Percentiles rank a stretch among this genome's conserved stretches.
Conservation (phyloP, 2,329 filamentous ascomycete species). For the Alternaria arborescens region DNA sequence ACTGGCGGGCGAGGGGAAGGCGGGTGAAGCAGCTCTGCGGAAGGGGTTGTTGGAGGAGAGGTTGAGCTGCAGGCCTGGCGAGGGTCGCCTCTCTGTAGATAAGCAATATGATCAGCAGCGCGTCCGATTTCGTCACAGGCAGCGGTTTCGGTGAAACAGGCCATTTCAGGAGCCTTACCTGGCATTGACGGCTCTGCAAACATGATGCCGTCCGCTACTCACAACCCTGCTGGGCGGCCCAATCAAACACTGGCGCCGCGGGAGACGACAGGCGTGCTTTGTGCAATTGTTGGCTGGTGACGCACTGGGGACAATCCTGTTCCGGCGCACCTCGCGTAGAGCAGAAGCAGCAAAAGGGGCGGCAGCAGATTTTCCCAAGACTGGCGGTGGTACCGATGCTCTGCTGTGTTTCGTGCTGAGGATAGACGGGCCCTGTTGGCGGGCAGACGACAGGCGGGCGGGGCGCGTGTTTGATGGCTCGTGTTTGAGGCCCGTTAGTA, state of each 20-base stretch:
- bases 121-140: slow-evolving; percentile 42
- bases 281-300: slow-evolving; percentile 33
- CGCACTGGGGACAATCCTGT: slow-evolving; percentile 29
- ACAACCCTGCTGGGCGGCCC: slow-evolving; percentile 43
- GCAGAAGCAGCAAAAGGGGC: slow-evolving; percentile 27
- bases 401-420: slow-evolving; percentile 33
- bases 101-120: slow-evolving; percentile 40
- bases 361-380: slow-evolving; percentile 29
- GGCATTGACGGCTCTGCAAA: slow-evolving; percentile 54
- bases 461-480: slow-evolving; percentile 28
- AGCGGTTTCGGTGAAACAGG: slow-evolving; percentile 45
- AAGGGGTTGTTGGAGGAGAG: slow-evolving; percentile 81
- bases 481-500: slow-evolving; percentile 21
- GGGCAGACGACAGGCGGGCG: slow-evolving; percentile 24
- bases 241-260: slow-evolving; percentile 45
- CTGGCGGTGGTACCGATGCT: slow-evolving; percentile 45
- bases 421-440: slow-evolving; percentile 25
- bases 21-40: slow-evolving; percentile 72
- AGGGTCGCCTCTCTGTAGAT: slow-evolving; percentile 56
- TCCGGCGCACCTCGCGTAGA: slow-evolving; percentile 20
- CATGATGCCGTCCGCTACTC: slow-evolving; percentile 49
- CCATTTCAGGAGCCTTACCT: slow-evolving; percentile 48
- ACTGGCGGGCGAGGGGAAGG: slow-evolving; percentile 54
- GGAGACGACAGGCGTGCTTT: slow-evolving; percentile 26
- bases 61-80: slow-evolving; percentile 68